Conservation (phyloP, 2,329 filamentous ascomycete genomes). For the Hymenoscyphus albidus region DNA sequence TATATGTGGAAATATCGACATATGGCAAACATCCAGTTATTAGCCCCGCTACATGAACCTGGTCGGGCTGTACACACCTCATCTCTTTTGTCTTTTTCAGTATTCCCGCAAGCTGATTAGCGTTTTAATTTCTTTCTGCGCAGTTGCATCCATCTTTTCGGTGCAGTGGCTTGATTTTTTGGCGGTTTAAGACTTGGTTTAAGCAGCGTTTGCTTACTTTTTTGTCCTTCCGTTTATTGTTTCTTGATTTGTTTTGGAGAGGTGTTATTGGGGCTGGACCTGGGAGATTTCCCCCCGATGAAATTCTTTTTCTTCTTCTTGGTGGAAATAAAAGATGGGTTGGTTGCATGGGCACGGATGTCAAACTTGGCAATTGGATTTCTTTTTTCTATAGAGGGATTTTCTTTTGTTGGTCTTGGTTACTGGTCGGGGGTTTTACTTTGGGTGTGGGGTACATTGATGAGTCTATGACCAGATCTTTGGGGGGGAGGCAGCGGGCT, state of each 20-base stretch:
- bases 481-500: background rate
- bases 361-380: background rate
- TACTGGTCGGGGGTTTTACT: background rate
- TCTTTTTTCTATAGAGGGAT: background rate
- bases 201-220: background rate
- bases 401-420: background rate
- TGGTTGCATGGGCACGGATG: background rate
- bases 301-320: background rate
- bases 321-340: background rate
- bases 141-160: background rate
- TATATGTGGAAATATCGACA: background rate
- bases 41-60: background rate
- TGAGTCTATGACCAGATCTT: background rate
- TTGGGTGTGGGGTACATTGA: background rate
- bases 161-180: background rate
- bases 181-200: background rate
- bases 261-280: constrained; percentile 1
- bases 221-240: background rate
- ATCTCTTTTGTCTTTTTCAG: background rate
- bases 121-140: background rate
- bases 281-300: background rate
- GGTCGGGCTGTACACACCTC: background rate
- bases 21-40: background rate
- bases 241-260: background rate
- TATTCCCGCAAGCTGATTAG: background rate